phyloP scores from a whole-genome alignment of 2,329 filamentous ascomycete species.

The Helotiales sp. region DNA sequence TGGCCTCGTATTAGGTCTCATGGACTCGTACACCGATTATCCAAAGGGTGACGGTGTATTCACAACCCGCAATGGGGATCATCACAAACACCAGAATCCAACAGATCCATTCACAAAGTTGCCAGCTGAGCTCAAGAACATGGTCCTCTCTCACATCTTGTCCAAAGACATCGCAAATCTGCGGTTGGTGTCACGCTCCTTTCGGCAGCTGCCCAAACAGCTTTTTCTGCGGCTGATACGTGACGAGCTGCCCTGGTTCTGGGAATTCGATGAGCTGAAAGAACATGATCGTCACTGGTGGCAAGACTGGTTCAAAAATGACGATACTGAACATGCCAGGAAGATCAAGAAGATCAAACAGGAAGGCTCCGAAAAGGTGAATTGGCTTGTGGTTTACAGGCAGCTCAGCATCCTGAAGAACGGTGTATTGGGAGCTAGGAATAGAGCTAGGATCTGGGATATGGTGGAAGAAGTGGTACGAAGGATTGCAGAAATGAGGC shows the following conservation, averaged over 20 bases:
- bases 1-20: conserved; percentile 1
- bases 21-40: not conserved
- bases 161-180: conserved; percentile 1
- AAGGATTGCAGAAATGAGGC: not conserved
- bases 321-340: not conserved
- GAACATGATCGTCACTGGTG: not conserved
- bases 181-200: conserved; percentile 7
- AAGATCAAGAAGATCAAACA: not conserved
- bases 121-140: conserved; percentile 7
- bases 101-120: conserved; percentile 9
- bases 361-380: not conserved
- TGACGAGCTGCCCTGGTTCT: conserved; percentile 17
- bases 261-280: conserved; percentile 13
- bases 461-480: not conserved
- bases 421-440: conserved; percentile 5
- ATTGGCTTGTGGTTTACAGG: conserved; percentile 12
- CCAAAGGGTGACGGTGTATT: conserved; percentile 1
- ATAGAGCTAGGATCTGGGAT: conserved; percentile 7
- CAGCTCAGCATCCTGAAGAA: conserved; percentile 5
- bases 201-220: conserved; percentile 8
- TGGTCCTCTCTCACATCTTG: not conserved
- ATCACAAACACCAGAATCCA: not conserved
- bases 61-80: not conserved
- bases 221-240: conserved; percentile 4
- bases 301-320: not conserved